These are phyloP conservation scores for Gloeopeniophorella convolvens DNA, from an alignment of 768 basidiomycete species.

Conservation along the genomic window DNA sequence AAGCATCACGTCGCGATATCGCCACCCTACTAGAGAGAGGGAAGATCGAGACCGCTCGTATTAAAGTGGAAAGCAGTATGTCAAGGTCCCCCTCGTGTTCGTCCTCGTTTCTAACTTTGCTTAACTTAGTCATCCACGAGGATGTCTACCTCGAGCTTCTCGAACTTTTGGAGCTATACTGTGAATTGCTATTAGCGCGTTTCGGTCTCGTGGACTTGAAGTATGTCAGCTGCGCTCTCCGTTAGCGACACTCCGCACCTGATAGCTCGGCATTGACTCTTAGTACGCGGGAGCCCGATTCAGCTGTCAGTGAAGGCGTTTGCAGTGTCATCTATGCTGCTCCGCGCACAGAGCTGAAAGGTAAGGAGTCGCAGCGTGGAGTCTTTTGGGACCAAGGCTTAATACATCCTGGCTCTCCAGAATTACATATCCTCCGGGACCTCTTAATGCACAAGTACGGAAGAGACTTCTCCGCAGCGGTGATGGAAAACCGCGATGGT, in stretches of 20 bases:
- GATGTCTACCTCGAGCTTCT: constrained; percentile 82
- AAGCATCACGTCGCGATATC: constrained; percentile 68
- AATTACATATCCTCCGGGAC: constrained; percentile 86
- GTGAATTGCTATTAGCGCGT: constrained; percentile 86
- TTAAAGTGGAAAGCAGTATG: constrained; percentile 81
- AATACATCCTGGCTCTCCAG: constrained; percentile 33
- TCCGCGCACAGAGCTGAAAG: constrained; percentile 86
- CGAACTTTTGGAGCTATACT: constrained; percentile 90
- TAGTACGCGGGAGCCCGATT: constrained; percentile 81
- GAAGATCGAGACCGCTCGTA: constrained; percentile 76
- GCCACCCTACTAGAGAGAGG: constrained; percentile 72
- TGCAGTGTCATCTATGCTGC: constrained; percentile 87
- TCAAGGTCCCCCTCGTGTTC: constrained; percentile 24
- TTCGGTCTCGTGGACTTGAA: constrained; percentile 88
- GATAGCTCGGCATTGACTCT: neutral
- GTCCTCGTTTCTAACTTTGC: constrained; percentile 9
- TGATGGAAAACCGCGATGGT: constrained; percentile 77
- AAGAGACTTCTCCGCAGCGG: constrained; percentile 77
- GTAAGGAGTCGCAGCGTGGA: constrained; percentile 30
- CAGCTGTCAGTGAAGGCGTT: constrained; percentile 80
- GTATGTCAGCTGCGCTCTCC: constrained; percentile 37
- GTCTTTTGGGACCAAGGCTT: neutral
- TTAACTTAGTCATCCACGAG: constrained; percentile 64
- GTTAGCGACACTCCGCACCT: neutral
- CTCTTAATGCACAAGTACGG: constrained; percentile 96